Evolutionary conservation across 768 basidiomycete species (phyloP).

Genomic region (Lanmaoa rubissima): DNA sequence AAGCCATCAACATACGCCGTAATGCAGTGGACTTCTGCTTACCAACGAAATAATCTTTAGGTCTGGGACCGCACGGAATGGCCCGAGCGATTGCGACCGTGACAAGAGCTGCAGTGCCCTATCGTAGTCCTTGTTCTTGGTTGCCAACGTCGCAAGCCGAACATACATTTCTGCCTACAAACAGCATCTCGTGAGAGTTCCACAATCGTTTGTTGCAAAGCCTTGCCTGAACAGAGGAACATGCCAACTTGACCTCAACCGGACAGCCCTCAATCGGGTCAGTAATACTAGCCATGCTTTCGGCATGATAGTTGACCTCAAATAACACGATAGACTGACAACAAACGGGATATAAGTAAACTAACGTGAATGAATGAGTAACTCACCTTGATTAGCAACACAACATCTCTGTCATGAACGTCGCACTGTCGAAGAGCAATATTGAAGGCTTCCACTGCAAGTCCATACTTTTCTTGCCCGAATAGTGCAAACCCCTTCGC

Average conservation of each 20-base stretch:
- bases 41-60: constrained; percentile 1
- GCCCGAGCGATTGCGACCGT: constrained; percentile 1
- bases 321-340: constrained; percentile 7
- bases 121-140: background rate
- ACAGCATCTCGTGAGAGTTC: background rate
- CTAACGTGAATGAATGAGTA: too few relatives aligned
- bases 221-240: constrained; percentile 5
- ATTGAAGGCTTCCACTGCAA: constrained; percentile 4
- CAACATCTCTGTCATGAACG: background rate
- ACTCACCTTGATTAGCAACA: constrained; percentile 3
- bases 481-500: constrained; percentile 11
- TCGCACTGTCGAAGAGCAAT: constrained; percentile 10
- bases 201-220: background rate
- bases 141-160: constrained; percentile 2
- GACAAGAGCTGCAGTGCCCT: background rate
- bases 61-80: background rate
- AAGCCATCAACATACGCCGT: background rate
- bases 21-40: background rate
- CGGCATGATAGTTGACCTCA: constrained; percentile 8
- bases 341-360: background rate
- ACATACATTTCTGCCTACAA: constrained; percentile 8
- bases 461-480: constrained; percentile 6
- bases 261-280: constrained; percentile 6
- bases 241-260: background rate
- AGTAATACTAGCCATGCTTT: constrained; percentile 10